Base-by-base conservation (phyloP, 345 rosid genomes). In the Corymbia maculata region DNA sequence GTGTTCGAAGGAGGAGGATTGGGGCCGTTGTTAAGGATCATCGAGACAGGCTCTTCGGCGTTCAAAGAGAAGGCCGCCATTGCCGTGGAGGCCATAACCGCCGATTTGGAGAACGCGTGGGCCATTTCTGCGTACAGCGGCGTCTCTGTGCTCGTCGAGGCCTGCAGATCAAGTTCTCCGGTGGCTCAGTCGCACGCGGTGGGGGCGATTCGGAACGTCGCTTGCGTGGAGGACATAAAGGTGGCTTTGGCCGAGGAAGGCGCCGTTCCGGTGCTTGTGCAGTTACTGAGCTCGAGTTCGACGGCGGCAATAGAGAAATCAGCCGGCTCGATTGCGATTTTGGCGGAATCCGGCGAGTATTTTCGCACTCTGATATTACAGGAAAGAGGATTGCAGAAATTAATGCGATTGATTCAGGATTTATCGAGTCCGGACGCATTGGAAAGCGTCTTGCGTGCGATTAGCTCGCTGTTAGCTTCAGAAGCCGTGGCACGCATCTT, bases 41-140 rank as follows among this genome's bases (percentile, higher is more conserved):
- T 96, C 28, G 98, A 96, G 88, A 87, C 95, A 3, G 94, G 97
- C 53, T 94, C 96, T 13, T 90, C 93, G 90, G 89, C 93, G 12
- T 45, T 95, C 14, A 95, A 93, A 80, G 95, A 96, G 82, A 93
- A 94, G 70, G 97, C 98, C 6, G 94, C 97, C 4, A 88, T 93
- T 17, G 97, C 96, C 11, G 91, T 96, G 42, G 97, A 96, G 88
- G 94, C 97, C 3, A 94, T 96, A 53, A 96, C 98, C 66, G 86
- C 92, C 49, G 96, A 95, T 91, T 91, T 93, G 16, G 98, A 95
- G 30, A 94, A 94, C 85, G 94, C 94, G 4, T 95, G 98, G 97
- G 97, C 95, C 13, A 79, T 96, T 86, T 94, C 96, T 10, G 94
- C 97, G 1, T 94, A 95, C 93, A 94, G 97, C 28, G 98, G 99